A percentile compares a stretch with the other conserved stretches of the same genome.
Conservation (phyloP, 352 stramenopile genomes). For the Pythium coloratum region DNA sequence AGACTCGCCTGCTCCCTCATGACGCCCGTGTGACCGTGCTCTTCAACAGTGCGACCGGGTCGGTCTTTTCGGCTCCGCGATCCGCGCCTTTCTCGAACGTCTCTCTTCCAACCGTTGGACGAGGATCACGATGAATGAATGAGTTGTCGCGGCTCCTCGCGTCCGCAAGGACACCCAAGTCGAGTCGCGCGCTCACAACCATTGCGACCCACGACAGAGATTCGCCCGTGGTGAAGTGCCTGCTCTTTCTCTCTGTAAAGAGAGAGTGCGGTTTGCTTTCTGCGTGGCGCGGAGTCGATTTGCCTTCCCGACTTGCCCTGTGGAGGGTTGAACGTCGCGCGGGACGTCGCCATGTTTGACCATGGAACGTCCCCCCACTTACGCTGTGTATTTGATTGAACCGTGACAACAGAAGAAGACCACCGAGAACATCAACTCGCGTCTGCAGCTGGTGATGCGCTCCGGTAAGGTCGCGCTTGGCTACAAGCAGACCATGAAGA, state of each 20-base stretch:
- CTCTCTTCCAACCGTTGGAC: slow-evolving; percentile 60
- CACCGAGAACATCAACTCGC: slow-evolving; percentile 99
- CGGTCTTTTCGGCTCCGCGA: slow-evolving; percentile 8
- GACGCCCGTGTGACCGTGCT: neutral
- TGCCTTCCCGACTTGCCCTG: neutral
- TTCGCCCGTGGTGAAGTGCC: slow-evolving; percentile 11
- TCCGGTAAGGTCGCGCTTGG: slow-evolving; percentile 98
- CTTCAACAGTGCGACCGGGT: neutral
- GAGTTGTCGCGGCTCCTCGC: neutral
- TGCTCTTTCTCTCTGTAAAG: neutral
- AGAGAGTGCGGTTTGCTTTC: no score
- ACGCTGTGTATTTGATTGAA: slow-evolving; percentile 21
- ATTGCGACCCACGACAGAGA: slow-evolving; percentile 18
- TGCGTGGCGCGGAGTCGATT: neutral
- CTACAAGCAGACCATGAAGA: slow-evolving; percentile 99
- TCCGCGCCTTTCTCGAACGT: slow-evolving; percentile 10
- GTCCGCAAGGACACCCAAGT: neutral
- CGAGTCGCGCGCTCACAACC: slow-evolving; percentile 21
- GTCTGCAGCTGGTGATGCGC: slow-evolving; percentile 99
- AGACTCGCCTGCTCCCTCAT: slow-evolving; percentile 35
- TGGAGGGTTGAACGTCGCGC: neutral
- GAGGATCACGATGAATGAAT: slow-evolving; percentile 40
- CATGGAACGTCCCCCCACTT: slow-evolving; percentile 18
- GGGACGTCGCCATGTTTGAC: neutral
- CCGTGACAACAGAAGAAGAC: slow-evolving; percentile 93